Evolutionary conservation across 1,284 basidiomycete genomes (phyloP).

Genomic region (Leucocoprinus gongylophorus): DNA sequence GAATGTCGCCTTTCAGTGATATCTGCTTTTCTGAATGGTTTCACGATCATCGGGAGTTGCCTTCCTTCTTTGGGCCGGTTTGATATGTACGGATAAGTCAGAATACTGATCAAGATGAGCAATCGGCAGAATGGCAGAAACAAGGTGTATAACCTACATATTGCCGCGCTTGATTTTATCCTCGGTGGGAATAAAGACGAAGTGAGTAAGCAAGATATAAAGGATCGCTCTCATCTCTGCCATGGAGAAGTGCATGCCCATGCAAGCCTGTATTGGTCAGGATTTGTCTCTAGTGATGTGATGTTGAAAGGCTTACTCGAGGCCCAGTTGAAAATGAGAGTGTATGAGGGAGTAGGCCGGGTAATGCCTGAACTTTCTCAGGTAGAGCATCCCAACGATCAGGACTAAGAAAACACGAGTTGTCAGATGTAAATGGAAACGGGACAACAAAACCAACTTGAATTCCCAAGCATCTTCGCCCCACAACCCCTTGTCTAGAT

Average conservation of each 20-base stretch:
- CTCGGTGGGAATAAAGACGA: slow-evolving; percentile 49
- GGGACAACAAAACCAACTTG: slow-evolving; percentile 40
- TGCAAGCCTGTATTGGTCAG: slow-evolving; percentile 51
- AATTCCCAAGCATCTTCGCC: slow-evolving; percentile 72
- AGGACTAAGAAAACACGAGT: slow-evolving; percentile 41
- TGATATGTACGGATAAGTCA: slow-evolving; percentile 63
- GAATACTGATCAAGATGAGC: slow-evolving; percentile 40
- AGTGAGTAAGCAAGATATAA: slow-evolving; percentile 60
- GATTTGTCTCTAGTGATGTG: not conserved
- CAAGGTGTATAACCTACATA: slow-evolving; percentile 43
- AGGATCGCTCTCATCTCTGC: slow-evolving; percentile 76
- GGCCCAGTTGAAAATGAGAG: slow-evolving; percentile 75
- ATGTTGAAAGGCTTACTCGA: slow-evolving; percentile 40
- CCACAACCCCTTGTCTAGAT: slow-evolving; percentile 68
- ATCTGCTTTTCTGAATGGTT: slow-evolving; percentile 4
- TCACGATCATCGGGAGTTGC: slow-evolving; percentile 56
- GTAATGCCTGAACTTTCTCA: slow-evolving; percentile 49
- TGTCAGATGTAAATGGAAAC: not conserved
- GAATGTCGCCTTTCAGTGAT: not conserved
- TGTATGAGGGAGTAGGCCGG: slow-evolving; percentile 64
- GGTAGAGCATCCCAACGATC: slow-evolving; percentile 74
- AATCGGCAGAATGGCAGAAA: not conserved
- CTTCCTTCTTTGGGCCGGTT: slow-evolving; percentile 58
- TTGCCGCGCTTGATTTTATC: slow-evolving; percentile 59
- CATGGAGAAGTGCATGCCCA: slow-evolving; percentile 70